Conservation (phyloP, 768 basidiomycete species). For the Russula ochroleuca region DNA sequence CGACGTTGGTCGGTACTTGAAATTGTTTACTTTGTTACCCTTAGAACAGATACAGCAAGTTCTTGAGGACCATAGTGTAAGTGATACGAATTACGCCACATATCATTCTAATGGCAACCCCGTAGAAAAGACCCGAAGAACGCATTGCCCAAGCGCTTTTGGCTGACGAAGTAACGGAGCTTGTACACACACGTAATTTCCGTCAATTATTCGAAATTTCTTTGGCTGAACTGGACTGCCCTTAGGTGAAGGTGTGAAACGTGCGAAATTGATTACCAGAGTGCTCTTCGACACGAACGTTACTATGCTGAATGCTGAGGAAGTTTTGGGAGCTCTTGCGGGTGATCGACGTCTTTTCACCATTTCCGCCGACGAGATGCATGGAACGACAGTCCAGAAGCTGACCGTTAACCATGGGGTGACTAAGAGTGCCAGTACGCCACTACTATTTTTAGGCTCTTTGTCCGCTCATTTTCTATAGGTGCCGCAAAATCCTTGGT, state of each 20-base stretch:
- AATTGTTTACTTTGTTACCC: conserved; percentile 26
- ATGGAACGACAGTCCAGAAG: conserved; percentile 52
- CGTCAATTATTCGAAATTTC: not conserved
- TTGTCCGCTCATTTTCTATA: conserved; percentile 7
- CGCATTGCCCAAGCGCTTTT: conserved; percentile 49
- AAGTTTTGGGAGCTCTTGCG: conserved; percentile 57
- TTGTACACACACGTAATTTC: conserved; percentile 51
- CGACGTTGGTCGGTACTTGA: conserved; percentile 26
- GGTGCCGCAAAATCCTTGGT: conserved; percentile 24
- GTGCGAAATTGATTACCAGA: conserved; percentile 44
- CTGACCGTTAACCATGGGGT: conserved; percentile 54
- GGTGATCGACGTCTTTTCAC: conserved; percentile 60
- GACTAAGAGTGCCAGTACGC: conserved; percentile 45
- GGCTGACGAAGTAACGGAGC: conserved; percentile 55
- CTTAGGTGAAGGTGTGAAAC: conserved; percentile 39
- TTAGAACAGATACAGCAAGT: conserved; percentile 18
- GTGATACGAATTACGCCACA: not conserved
- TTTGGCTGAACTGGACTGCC: conserved; percentile 7
- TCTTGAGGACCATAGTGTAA: conserved; percentile 23
- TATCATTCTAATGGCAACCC: not conserved
- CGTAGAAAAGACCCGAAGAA: conserved; percentile 36
- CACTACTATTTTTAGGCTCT: not conserved
- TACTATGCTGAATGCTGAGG: conserved; percentile 45
- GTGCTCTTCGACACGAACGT: conserved; percentile 43
- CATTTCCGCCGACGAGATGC: conserved; percentile 48